Base-by-base conservation (phyloP, 805 yeast species). In the Saturnispora hagleri region DNA sequence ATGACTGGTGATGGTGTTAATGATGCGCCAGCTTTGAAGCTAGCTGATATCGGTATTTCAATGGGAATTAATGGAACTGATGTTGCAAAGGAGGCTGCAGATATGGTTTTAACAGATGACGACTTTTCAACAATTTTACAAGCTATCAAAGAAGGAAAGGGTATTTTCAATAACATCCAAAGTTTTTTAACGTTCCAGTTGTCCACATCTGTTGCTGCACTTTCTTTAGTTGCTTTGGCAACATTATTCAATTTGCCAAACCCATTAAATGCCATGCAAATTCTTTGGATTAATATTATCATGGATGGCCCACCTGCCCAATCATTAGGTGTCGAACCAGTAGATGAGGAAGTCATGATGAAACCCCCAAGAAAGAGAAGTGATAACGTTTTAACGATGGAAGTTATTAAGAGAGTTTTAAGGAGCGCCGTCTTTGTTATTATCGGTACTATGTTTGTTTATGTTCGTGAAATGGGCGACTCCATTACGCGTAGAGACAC, bases 291-390 rank as follows among this genome's bases (percentile, higher is more conserved):
- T 66, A 91, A 91, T 66, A 93, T 91, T 56, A 75, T 91, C 53
- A 91, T 91, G 99, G 99, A 91, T 71, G 99, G 99, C 1, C 99
- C 99, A 10, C 99, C 99, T 4, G 98, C 98, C 1, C 99, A 91
- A 71, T 86, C 96, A 0, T 73, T 91, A 43, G 99, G 99, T 53
- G 98, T 93, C 33, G 99, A 91, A 69, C 95, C 97, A 1, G 98
- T 91, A 13, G 98, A 91, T 63, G 89, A 86, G 55, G 95, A 86
- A 65, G 96, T 91, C 38, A 90, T 91, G 97, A 81, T 78, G 56
- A 86, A 85, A 64, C 97, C 98, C n/a, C 99, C 99, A 50, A 82
- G 99, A 69, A 77, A 81, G 49, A 82, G 97, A 65, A 74, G 79
- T 52, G 98, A 91, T 56, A 83, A 83, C 62, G 93, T 93, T 52